Percentiles rank a stretch among this genome's conserved stretches.
phyloP scores from a whole-genome alignment of 202 grass and related monocot genomes.

The Carex arenaria region DNA sequence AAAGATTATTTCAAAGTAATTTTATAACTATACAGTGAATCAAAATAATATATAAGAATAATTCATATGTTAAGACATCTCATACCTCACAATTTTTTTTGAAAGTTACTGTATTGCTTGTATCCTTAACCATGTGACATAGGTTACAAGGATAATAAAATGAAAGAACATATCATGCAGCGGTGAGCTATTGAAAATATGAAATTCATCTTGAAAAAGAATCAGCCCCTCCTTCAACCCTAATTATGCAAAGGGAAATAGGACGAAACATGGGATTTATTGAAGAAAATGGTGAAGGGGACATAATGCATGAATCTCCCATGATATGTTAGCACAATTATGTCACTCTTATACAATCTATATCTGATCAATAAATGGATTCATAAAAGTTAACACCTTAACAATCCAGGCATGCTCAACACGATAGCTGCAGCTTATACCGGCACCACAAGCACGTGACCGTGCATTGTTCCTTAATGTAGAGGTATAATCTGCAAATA shows the following conservation, averaged over 20 bases:
- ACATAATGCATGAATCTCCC: not conserved
- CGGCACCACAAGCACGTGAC: conserved; percentile 93
- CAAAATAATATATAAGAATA: not conserved
- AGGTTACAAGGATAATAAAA: not conserved
- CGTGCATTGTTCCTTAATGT: conserved; percentile 94
- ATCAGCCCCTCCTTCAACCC: not conserved
- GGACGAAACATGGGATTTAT: not conserved
- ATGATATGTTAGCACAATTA: not conserved
- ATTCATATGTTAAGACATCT: not conserved
- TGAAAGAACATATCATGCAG: not conserved
- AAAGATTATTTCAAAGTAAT: not conserved
- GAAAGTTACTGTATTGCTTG: not conserved
- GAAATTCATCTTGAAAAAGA: conserved; percentile 2
- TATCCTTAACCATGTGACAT: not conserved
- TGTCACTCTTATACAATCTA: conserved; percentile 1
- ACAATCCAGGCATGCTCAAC: conserved; percentile 92
- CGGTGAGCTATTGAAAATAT: not conserved
- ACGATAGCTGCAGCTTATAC: conserved; percentile 88
- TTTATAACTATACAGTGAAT: not conserved
- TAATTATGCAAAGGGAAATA: not conserved
- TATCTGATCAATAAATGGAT: not conserved
- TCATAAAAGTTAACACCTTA: conserved; percentile 50
- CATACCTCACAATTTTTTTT: not conserved
- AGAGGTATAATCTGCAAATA: conserved; percentile 75
- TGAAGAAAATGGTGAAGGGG: conserved; percentile 3